Conservation (phyloP, 331 rosid genomes). For the Dryas integrifolia region DNA sequence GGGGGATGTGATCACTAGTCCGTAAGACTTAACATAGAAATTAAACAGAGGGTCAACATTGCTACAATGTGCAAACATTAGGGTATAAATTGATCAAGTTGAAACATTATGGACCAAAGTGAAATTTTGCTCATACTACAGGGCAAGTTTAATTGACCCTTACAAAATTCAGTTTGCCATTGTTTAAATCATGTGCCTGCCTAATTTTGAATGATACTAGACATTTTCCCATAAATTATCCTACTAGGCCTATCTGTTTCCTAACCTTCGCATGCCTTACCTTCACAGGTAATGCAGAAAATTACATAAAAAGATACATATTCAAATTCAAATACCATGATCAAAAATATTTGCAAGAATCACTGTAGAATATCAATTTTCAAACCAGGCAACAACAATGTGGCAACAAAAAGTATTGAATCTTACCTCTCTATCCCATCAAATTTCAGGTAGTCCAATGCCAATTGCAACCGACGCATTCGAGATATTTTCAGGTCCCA, state of each 20-base stretch:
- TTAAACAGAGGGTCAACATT: too few relatives aligned
- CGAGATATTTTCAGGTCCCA: conserved; percentile 86
- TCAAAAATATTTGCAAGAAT: conserved; percentile 12
- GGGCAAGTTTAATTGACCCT: too few relatives aligned
- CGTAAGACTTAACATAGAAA: too few relatives aligned
- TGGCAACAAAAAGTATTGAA: conserved; percentile 28
- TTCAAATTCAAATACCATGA: neutral
- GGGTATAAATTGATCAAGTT: too few relatives aligned
- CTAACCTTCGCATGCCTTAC: neutral
- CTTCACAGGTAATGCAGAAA: neutral
- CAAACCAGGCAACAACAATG: conserved; percentile 12
- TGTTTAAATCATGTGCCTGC: too few relatives aligned
- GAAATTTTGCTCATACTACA: too few relatives aligned
- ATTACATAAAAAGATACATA: neutral
- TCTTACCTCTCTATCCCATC: conserved; percentile 80
- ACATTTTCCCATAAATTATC: neutral
- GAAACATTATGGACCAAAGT: neutral
- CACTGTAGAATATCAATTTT: conserved; percentile 7
- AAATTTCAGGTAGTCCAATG: conserved; percentile 82
- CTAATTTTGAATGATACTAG: too few relatives aligned
- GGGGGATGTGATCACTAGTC: too few relatives aligned
- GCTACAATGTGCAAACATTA: too few relatives aligned
- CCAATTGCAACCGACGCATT: conserved; percentile 69
- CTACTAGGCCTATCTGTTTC: neutral
- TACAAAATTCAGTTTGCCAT: too few relatives aligned